phyloP scores from a whole-genome alignment of 139 green algal species.

The Chlamydomonas asymmetrica region DNA sequence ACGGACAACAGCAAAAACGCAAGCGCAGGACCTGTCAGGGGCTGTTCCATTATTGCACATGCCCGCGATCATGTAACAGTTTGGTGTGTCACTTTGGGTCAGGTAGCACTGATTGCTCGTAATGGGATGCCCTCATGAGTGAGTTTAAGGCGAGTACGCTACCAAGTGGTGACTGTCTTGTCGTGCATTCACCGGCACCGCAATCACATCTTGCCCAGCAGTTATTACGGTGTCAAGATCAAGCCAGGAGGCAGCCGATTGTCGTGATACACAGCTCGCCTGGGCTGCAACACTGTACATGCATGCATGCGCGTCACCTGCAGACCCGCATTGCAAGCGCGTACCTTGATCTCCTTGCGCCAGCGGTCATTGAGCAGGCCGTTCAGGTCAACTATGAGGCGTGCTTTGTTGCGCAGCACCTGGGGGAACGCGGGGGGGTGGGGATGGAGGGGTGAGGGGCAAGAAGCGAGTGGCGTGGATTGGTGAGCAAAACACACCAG shows the following conservation, averaged over 20 bases:
- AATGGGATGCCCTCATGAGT: too few relatives aligned
- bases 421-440: too few relatives aligned
- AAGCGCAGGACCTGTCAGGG: neutral
- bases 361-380: conserved; percentile 13
- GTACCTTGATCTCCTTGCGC: conserved; percentile 23
- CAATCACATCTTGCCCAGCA: neutral
- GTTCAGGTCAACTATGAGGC: conserved; percentile 30
- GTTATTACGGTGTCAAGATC: neutral
- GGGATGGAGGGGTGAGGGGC: too few relatives aligned
- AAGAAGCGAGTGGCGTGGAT: too few relatives aligned
- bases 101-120: too few relatives aligned
- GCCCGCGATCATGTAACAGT: too few relatives aligned
- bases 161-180: neutral
- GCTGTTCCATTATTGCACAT: neutral
- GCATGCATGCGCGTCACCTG: neutral
- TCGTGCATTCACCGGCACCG: neutral
- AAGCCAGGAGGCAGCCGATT: neutral
- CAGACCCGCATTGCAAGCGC: too few relatives aligned
- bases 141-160: neutral
- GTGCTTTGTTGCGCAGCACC: conserved; percentile 29
- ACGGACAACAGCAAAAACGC: neutral
- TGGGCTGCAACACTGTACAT: neutral
- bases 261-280: neutral
- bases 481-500: too few relatives aligned
- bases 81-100: too few relatives aligned